Conservation (phyloP, 768 basidiomycete species). For the Dendrothele bispora region DNA sequence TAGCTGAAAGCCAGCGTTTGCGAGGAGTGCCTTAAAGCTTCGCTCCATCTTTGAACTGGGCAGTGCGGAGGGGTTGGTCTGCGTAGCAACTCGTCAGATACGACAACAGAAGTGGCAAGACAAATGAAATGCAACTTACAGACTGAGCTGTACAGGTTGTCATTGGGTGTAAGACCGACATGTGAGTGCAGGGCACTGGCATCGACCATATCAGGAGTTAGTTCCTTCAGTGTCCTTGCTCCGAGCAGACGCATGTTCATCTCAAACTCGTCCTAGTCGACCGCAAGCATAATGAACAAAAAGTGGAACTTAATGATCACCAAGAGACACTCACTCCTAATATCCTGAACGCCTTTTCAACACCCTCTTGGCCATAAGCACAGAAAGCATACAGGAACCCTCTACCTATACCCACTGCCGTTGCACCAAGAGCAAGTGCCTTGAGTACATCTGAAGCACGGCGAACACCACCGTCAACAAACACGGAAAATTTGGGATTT, state of each 20-base stretch:
- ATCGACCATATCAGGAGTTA: constrained; percentile 91
- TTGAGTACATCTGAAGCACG: constrained; percentile 89
- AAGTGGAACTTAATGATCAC: neutral
- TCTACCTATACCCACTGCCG: constrained; percentile 85
- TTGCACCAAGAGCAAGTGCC: constrained; percentile 86
- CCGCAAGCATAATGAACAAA: neutral
- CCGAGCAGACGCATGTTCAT: constrained; percentile 98
- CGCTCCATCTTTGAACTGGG: neutral
- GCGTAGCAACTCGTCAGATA: neutral
- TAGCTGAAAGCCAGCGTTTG: too few relatives aligned
- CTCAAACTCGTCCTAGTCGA: constrained; percentile 88
- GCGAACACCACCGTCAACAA: constrained; percentile 91
- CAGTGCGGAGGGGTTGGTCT: constrained; percentile 5
- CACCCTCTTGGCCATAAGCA: constrained; percentile 85
- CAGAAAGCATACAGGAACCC: constrained; percentile 90
- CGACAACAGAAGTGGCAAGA: neutral
- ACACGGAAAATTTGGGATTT: constrained; percentile 79
- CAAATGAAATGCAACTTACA: constrained; percentile 52
- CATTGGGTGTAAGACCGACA: constrained; percentile 63
- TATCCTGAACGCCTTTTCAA: constrained; percentile 80
- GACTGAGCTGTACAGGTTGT: constrained; percentile 72
- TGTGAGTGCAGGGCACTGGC: constrained; percentile 68
- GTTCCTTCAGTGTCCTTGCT: constrained; percentile 73
- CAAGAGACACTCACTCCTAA: constrained; percentile 49
- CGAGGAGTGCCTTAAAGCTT: too few relatives aligned